Conservation (phyloP, 106 monocot species). For the Agapanthus africanus region DNA sequence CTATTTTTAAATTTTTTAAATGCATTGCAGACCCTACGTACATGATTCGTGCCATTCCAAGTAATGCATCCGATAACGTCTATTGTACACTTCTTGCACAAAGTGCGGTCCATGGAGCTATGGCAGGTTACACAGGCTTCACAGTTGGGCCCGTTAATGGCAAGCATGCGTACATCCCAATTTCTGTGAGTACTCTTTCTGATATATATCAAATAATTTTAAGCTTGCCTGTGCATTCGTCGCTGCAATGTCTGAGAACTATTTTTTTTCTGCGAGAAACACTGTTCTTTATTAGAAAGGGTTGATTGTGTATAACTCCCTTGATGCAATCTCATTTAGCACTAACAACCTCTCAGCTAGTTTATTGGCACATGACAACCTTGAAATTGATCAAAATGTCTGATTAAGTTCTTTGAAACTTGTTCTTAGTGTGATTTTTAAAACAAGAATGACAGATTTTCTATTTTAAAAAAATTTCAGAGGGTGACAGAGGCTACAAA, state of each 20-base stretch:
- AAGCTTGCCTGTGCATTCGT: too few relatives aligned
- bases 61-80: conserved; percentile 42
- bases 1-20: neutral
- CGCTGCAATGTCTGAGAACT: too few relatives aligned
- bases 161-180: conserved; percentile 35
- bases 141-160: conserved; percentile 40
- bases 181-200: conserved; percentile 23
- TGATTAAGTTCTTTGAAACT: too few relatives aligned
- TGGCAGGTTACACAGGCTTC: conserved; percentile 43
- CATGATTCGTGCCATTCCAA: conserved; percentile 46
- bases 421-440: neutral
- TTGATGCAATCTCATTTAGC: too few relatives aligned
- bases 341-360: too few relatives aligned
- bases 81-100: conserved; percentile 43
- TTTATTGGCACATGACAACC: too few relatives aligned
- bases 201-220: neutral
- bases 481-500: conserved; percentile 4
- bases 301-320: too few relatives aligned
- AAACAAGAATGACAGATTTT: neutral
- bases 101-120: conserved; percentile 40
- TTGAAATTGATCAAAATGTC: too few relatives aligned
- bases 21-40: conserved; percentile 36
- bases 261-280: too few relatives aligned
- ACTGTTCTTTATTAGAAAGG: too few relatives aligned
- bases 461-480: neutral